Evolutionary conservation across 345 rosid genomes (phyloP).

Genomic region (Linum tenue): DNA sequence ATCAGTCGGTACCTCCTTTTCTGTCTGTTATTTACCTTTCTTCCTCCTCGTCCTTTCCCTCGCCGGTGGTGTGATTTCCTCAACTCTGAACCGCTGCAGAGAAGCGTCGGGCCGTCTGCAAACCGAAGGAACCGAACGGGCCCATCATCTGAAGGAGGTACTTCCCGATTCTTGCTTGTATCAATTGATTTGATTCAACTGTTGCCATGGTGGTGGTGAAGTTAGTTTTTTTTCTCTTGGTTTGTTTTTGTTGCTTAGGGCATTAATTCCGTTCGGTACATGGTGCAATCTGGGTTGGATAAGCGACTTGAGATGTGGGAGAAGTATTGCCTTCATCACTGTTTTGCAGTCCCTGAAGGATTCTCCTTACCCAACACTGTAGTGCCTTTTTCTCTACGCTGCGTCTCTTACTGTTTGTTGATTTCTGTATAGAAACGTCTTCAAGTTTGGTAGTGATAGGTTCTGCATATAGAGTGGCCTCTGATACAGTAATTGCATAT

Average conservation of each 20-base stretch:
- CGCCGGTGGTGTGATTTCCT: background rate
- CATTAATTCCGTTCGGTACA: conserved; percentile 36
- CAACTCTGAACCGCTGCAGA: conserved; percentile 24
- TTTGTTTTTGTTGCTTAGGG: conserved; percentile 37
- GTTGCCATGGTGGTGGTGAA: too few relatives aligned
- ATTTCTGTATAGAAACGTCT: background rate
- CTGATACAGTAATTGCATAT: too few relatives aligned
- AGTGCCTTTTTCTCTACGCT: conserved; percentile 17
- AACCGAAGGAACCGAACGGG: conserved; percentile 33
- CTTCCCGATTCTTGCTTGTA: background rate
- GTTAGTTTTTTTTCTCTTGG: background rate
- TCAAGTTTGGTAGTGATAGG: too few relatives aligned
- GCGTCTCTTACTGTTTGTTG: background rate
- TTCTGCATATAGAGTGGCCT: too few relatives aligned
- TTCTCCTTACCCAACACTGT: conserved; percentile 49
- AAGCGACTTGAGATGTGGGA: conserved; percentile 62
- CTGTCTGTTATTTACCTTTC: background rate
- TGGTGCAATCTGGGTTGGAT: conserved; percentile 47
- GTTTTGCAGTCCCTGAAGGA: conserved; percentile 69
- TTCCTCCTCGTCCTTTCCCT: background rate
- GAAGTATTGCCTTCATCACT: conserved; percentile 50
- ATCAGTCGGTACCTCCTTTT: conserved; percentile 23
- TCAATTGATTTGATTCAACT: background rate
- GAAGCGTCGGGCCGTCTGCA: conserved; percentile 44
- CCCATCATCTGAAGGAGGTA: conserved; percentile 50